Conservation (phyloP, 257 asterid genomes). For the Solanum piurae region DNA sequence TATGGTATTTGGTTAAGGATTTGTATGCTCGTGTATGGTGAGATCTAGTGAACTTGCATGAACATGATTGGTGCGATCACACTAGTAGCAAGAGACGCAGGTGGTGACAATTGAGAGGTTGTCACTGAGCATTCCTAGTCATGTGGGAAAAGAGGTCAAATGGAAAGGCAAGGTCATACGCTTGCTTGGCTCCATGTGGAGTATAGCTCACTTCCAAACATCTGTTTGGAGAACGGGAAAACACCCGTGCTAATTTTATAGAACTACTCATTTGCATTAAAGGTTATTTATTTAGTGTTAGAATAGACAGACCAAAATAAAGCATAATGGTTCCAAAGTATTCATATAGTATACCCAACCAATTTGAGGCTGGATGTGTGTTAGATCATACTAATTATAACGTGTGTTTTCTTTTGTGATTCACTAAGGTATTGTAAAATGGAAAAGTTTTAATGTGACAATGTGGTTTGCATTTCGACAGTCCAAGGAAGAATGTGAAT, state of each 20-base stretch:
- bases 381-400: background rate
- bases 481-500: conserved; percentile 82
- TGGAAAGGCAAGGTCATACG: background rate
- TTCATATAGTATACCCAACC: background rate
- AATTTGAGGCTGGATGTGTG: background rate
- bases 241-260: background rate
- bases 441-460: background rate
- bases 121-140: background rate
- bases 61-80: background rate
- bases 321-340: background rate
- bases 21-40: background rate
- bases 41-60: background rate
- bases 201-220: background rate
- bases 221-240: background rate
- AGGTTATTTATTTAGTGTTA: background rate
- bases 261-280: background rate
- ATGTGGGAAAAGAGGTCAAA: background rate
- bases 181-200: background rate
- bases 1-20: background rate
- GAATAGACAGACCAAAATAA: background rate
- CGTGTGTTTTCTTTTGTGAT: background rate
- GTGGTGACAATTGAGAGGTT: background rate
- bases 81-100: background rate
- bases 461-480: conserved; percentile 14
- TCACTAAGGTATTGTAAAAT: background rate